These are phyloP conservation scores for Powellomyces hirtus DNA, from an alignment of 192 early-diverging fungal genomes.

Conservation along the genomic window DNA sequence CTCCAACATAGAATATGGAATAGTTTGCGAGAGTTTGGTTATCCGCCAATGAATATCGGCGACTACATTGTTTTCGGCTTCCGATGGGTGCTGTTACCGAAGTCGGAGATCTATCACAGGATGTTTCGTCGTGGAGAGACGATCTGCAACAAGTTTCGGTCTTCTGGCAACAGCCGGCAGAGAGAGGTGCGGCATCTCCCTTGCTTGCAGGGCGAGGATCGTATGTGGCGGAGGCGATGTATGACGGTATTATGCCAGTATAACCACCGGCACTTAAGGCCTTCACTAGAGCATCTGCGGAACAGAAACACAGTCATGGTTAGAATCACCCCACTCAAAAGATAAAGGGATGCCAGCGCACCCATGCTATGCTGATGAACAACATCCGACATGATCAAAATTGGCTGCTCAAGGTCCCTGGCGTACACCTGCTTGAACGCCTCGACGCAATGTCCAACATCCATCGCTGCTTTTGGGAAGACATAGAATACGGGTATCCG, in stretches of 20 bases:
- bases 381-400: conserved; percentile 78
- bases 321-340: too few relatives aligned
- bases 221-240: conserved; percentile 19
- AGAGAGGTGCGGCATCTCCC: not conserved
- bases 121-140: too few relatives aligned
- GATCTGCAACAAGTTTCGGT: too few relatives aligned
- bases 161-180: too few relatives aligned
- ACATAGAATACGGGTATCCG: conserved; percentile 82
- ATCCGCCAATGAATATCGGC: not conserved
- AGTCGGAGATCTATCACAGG: too few relatives aligned
- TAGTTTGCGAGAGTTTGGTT: conserved; percentile 42
- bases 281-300: too few relatives aligned
- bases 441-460: conserved; percentile 55
- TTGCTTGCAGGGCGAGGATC: not conserved
- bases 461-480: conserved; percentile 75
- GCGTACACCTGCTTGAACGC: conserved; percentile 45
- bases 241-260: conserved; percentile 11
- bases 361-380: conserved; percentile 53
- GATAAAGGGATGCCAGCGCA: conserved; percentile 11
- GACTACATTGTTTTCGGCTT: too few relatives aligned
- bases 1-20: conserved; percentile 80
- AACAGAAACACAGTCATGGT: too few relatives aligned
- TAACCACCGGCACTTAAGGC: not conserved
- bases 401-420: conserved; percentile 34
- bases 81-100: too few relatives aligned